A percentile compares a stretch with the other conserved stretches of the same genome.
Evolutionary conservation across 306 rosid species (phyloP).

Genomic region (Dryas octopetala): DNA sequence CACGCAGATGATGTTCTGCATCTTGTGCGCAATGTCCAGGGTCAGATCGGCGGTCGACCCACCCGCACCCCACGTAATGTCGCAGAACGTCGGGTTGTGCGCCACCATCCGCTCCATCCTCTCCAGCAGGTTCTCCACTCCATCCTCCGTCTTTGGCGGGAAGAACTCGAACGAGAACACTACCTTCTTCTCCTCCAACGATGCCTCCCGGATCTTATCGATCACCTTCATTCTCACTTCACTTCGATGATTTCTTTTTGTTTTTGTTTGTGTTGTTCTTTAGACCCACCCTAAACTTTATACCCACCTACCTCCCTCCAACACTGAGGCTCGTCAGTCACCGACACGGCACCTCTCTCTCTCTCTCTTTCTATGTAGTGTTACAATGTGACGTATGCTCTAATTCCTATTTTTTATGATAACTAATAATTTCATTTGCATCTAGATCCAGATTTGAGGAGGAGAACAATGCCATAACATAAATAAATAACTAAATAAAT

Average conservation of each 20-base stretch:
- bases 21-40: conserved; percentile 78
- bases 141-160: conserved; percentile 95
- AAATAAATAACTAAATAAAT: too few species aligned
- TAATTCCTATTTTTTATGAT: too few species aligned
- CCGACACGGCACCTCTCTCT: too few species aligned
- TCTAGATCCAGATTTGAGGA: too few species aligned
- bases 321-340: too few species aligned
- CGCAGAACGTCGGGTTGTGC: conserved; percentile 86
- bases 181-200: conserved; percentile 51
- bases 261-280: background rate
- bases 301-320: too few species aligned
- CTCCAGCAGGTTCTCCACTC: conserved; percentile 86
- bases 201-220: conserved; percentile 64
- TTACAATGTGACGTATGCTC: too few species aligned
- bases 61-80: conserved; percentile 98
- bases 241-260: background rate
- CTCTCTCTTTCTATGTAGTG: too few species aligned
- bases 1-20: conserved; percentile 93
- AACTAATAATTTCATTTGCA: too few species aligned
- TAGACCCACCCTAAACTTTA: too few species aligned
- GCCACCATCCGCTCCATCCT: conserved; percentile 98
- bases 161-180: conserved; percentile 89
- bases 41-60: conserved; percentile 94
- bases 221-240: conserved; percentile 61
- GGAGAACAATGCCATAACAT: too few species aligned